Base-by-base conservation (phyloP, 2,329 filamentous ascomycete species). In the Curvularia sp. region DNA sequence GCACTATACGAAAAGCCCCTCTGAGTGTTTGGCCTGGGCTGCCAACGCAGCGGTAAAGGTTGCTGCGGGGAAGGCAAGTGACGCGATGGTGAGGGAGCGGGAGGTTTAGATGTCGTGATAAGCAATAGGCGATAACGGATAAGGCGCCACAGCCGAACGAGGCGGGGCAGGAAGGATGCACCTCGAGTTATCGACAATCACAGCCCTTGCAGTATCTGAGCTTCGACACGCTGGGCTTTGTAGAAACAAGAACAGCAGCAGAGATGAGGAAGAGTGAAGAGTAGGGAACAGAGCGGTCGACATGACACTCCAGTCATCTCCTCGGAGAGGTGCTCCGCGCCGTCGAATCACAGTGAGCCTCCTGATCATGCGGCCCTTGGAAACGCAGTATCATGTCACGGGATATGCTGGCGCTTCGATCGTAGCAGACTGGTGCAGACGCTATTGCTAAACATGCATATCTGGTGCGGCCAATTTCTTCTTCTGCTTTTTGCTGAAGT, bases 321-420 rank as follows among this genome's bases (percentile, higher is more conserved):
- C 34, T 39, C 32, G 47, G 47, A 21, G 10, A 28, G n/a, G 34
- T 39, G n/a, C n/a, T 8, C 34, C 23, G 34, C 34, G 15, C 32
- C 12, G 48, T 43, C 58, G 42, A 57, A 64, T 65, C 59, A 59
- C 15, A 28, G 32, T 25, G 30, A 57, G 36, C 46, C 38, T 18
- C 27, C 36, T 48, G 58, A 67, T 69, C 66, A 68, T 62, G 65
- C 59, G 65, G 53, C 38, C 41, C 15, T 43, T 27, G 43, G 34
- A 51, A 58, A 48, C 47, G 53, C 42, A 52, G 41, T 39, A 36
- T 55, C 21, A 49, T 55, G 58, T 70, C 67, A 70, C 67, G 66
- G 64, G 67, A 49, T 69, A 59, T 42, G 67, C 49, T 69, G 66
- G 63, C 66, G 41, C 52, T 46, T 59, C 59, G 59, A 60, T 59